phyloP scores from a whole-genome alignment of 192 early-diverging fungal species.

The Thamnidium elegans region DNA sequence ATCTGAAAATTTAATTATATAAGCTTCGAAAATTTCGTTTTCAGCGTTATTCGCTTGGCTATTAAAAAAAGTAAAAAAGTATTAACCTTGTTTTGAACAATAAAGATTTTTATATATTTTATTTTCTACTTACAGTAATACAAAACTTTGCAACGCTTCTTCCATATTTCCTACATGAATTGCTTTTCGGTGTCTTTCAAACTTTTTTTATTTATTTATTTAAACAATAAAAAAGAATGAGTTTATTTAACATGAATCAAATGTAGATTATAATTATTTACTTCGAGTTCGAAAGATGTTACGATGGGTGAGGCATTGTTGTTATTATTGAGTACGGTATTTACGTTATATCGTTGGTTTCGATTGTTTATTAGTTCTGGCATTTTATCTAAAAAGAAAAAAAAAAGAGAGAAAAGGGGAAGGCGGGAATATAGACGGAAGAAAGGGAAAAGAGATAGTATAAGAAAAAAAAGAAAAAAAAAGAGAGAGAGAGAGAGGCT shows the following conservation, averaged over 20 bases:
- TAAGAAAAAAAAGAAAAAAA: neutral
- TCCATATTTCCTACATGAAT: constrained; percentile 12
- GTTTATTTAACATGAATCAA: neutral
- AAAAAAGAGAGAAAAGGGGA: neutral
- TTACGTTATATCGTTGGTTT: neutral
- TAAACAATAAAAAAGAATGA: constrained; percentile 5
- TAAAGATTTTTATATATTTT: neutral
- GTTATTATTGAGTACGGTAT: neutral
- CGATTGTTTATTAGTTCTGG: neutral
- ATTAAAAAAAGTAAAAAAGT: neutral
- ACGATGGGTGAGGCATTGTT: neutral
- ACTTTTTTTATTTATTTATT: neutral
- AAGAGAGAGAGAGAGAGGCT: neutral
- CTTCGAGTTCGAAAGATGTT: constrained; percentile 9
- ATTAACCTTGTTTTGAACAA: neutral
- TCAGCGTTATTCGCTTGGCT: constrained; percentile 30
- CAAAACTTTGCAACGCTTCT: constrained; percentile 22
- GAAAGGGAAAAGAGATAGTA: too few relatives aligned
- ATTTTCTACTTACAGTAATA: constrained; percentile 18
- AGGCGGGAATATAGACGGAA: neutral
- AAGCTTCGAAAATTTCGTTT: constrained; percentile 24
- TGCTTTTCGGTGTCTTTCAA: constrained; percentile 12
- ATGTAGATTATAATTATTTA: neutral
- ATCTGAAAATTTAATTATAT: constrained; percentile 27
- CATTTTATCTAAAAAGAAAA: neutral